phyloP scores from a whole-genome alignment of 2,329 filamentous ascomycete genomes.

The Ophiostoma sp. region DNA sequence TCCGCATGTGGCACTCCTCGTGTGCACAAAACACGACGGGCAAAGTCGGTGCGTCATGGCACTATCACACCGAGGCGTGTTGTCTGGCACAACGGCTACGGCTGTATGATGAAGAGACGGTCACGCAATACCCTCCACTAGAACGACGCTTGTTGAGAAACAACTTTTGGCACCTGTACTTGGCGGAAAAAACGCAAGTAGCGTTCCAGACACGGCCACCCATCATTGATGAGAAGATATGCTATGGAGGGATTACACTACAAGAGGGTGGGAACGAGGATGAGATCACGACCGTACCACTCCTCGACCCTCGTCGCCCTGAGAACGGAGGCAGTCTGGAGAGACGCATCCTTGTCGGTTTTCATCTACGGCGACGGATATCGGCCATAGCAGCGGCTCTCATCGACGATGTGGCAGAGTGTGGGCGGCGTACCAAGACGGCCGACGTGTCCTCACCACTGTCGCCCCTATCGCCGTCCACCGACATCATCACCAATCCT shows the following conservation, averaged over 20 bases:
- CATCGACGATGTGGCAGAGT: neutral
- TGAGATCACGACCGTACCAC: neutral
- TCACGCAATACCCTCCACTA: neutral
- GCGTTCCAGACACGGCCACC: neutral
- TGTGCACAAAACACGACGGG: conserved; percentile 10
- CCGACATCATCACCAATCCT: neutral
- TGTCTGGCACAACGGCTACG: neutral
- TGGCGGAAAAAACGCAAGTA: neutral
- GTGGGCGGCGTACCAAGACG: neutral
- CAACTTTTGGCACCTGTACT: conserved; percentile 15
- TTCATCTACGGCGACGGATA: neutral
- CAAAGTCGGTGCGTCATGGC: conserved; percentile 8
- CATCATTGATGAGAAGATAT: conserved; percentile 9
- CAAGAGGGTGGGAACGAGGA: neutral
- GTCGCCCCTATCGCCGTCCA: neutral
- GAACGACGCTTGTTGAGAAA: neutral
- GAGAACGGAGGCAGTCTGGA: neutral
- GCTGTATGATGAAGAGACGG: neutral
- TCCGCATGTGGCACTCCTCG: conserved; percentile 17
- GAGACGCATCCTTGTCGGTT: neutral
- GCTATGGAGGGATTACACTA: neutral
- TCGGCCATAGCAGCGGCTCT: neutral
- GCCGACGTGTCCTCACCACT: neutral
- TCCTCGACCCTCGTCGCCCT: neutral
- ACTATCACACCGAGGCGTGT: conserved; percentile 9